Base-by-base conservation (phyloP, 805 yeast species). In the Candida xyloterini region DNA sequence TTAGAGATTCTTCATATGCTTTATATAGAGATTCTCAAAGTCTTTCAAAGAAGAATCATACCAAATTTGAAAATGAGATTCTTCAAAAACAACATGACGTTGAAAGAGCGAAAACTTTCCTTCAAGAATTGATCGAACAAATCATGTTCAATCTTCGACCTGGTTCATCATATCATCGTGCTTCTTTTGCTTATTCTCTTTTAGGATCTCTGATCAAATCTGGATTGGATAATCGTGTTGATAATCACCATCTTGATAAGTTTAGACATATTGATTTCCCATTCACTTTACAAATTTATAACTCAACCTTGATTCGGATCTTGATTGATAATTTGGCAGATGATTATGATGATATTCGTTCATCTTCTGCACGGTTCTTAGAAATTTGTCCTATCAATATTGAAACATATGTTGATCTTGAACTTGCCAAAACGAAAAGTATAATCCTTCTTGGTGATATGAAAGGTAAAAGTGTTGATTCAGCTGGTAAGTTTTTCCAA, bases 271-370 rank as follows among this genome's bases (percentile, higher is more conserved):
- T 76, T 35, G 65, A 60, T 21, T 75, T 68, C 52, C 79, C 81
- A 7, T 78, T 73, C 52, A 47, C 66, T 15, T 48, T 81, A 1
- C 52, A 62, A 0, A 48, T 84, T 1, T 75, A 69, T 46, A 53
- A 60, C 14, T 48, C 50, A 1, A 56, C 61, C 1, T 48, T 76
- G 21, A 53, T 74, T 1, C 63, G 80, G 35, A 52, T 77, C 7
- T 61, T 89, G 36, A 57, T 83, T 14, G 84, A 82, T 47, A 78
- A 78, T 39, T 65, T 85, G 7, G 65, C 79, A 22, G 82, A 83
- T 56, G 81, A 83, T 45, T 89, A 79, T 60, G 88, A 84, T 41
- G 96, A 89, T 55, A 72, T 90, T 14, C 71, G 98, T 43, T 67
- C 69, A 4, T 41, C 55, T 8, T 66, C 87, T 1, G 70, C 72